Evolutionary conservation across 139 green algal species (phyloP), one percentile per base, ranked within the genome.

Genomic region (Chlamydomonas asymmetrica): DNA sequence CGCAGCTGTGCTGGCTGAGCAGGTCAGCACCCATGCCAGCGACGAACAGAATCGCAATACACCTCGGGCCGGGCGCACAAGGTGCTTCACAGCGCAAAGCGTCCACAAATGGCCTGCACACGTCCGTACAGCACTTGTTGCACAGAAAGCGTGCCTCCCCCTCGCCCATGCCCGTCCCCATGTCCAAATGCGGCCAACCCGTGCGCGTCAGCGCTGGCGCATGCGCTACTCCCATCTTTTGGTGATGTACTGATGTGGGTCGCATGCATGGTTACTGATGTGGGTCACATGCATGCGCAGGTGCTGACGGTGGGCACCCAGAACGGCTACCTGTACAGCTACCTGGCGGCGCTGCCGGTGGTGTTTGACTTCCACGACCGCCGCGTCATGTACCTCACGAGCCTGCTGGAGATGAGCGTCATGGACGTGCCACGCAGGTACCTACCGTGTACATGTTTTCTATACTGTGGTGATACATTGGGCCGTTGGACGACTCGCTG

Each of bases 391-490:
- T 88, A 90, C 74, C 78, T 93, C 23, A 93, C 86, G 38, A 89
- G 78, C 61, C 80, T 95, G 38, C 73, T 86, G 25, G 91, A 95
- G 82, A 73, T 93, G 40, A 86, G 82, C 18, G 45, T 95, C 27
- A 63, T 86, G 65, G 89, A 95, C 66, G 73, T 88, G 25, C 66
- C 57, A 34, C 34, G 41, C 22, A 66, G 66, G 3, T 31, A 61
- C 67, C 27, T 75, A 49, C 27, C 38, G 25, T 35, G 74, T n/a
- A 35, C n/a, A n/a, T n/a, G n/a, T n/a, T n/a, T n/a, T n/a, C n/a
- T n/a, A n/a, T n/a, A n/a, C n/a, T n/a, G n/a, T n/a, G n/a, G n/a
- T n/a, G n/a, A n/a, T n/a, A n/a, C n/a, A n/a, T n/a, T n/a, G n/a
- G n/a, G n/a, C n/a, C n/a, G n/a, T n/a, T n/a, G n/a, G n/a, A n/a